Conservation (phyloP, 2,329 filamentous ascomycete genomes). For the Colletotrichum falcatum region DNA sequence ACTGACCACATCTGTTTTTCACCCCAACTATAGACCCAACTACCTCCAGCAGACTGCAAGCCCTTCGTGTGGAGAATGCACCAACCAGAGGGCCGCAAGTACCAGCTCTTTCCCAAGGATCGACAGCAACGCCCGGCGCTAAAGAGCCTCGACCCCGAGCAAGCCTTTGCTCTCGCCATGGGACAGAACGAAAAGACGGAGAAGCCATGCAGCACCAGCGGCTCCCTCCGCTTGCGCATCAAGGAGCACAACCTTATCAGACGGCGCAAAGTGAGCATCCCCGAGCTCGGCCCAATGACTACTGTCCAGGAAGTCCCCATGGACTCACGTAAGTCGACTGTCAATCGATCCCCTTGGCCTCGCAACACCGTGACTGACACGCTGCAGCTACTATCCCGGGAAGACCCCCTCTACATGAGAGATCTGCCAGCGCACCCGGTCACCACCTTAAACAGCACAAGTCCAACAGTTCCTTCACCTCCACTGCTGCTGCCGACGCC, state of each 20-base stretch:
- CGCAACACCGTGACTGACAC: slow-evolving; percentile 16
- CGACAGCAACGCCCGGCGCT: slow-evolving; percentile 57
- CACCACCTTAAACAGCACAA: slow-evolving; percentile 61
- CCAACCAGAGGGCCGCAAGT: slow-evolving; percentile 66
- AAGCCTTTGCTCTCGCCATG: slow-evolving; percentile 59
- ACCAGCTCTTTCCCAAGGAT: slow-evolving; percentile 70
- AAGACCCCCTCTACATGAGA: slow-evolving; percentile 72
- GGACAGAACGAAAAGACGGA: slow-evolving; percentile 56
- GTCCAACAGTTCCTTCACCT: slow-evolving; percentile 52
- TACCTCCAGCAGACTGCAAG: slow-evolving; percentile 56
- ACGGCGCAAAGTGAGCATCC: slow-evolving; percentile 72
- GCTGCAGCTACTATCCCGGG: slow-evolving; percentile 74
- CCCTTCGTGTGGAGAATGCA: slow-evolving; percentile 70
- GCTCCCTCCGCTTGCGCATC: slow-evolving; percentile 63
- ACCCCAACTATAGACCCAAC: slow-evolving; percentile 38
- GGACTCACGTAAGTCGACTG: slow-evolving; percentile 75
- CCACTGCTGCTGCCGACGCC: slow-evolving; percentile 45
- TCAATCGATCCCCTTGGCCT: slow-evolving; percentile 37
- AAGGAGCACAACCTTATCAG: slow-evolving; percentile 69
- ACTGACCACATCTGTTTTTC: slow-evolving; percentile 36
- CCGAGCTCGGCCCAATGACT: slow-evolving; percentile 75
- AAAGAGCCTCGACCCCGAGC: slow-evolving; percentile 64
- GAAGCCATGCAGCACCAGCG: slow-evolving; percentile 52
- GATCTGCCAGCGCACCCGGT: slow-evolving; percentile 72
- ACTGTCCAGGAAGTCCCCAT: slow-evolving; percentile 75